phyloP scores from a whole-genome alignment of 2,329 filamentous ascomycete species.

The Penicillium sp. region DNA sequence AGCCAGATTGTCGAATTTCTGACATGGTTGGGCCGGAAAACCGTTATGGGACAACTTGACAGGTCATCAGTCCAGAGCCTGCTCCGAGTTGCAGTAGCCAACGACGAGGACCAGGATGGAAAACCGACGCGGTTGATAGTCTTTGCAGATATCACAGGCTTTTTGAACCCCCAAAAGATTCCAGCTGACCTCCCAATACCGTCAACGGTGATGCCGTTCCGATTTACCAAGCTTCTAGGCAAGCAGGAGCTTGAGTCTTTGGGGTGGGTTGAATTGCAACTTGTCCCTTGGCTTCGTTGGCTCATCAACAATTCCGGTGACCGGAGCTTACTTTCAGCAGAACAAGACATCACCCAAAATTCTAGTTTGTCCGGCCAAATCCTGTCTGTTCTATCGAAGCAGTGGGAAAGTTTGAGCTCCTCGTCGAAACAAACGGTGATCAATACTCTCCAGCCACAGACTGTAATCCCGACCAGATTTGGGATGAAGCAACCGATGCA shows the following conservation, averaged over 20 bases:
- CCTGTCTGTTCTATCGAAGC: constrained; percentile 77
- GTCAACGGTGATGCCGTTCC: constrained; percentile 75
- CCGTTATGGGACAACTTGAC: constrained; percentile 70
- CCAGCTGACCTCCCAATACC: constrained; percentile 79
- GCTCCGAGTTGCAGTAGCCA: constrained; percentile 65
- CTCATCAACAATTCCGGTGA: constrained; percentile 66
- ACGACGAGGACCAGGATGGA: constrained; percentile 56
- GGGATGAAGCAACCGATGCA: constrained; percentile 85
- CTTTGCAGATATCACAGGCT: constrained; percentile 70
- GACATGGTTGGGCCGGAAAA: constrained; percentile 74
- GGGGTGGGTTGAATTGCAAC: constrained; percentile 80
- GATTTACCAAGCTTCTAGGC: constrained; percentile 70
- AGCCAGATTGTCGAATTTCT: constrained; percentile 79
- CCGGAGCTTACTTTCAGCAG: constrained; percentile 54
- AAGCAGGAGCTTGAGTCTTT: constrained; percentile 70
- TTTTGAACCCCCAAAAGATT: constrained; percentile 72
- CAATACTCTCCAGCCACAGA: constrained; percentile 62
- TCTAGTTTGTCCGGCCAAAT: constrained; percentile 73
- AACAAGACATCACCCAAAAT: constrained; percentile 68
- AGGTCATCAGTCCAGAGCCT: constrained; percentile 63
- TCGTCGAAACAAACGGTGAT: constrained; percentile 64
- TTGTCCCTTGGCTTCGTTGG: constrained; percentile 81
- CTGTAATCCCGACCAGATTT: constrained; percentile 83
- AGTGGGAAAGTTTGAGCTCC: constrained; percentile 76
- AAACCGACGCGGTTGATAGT: constrained; percentile 70